Base-by-base conservation (phyloP, 2,329 filamentous ascomycete genomes). In the Fusarium fujikuroi region DNA sequence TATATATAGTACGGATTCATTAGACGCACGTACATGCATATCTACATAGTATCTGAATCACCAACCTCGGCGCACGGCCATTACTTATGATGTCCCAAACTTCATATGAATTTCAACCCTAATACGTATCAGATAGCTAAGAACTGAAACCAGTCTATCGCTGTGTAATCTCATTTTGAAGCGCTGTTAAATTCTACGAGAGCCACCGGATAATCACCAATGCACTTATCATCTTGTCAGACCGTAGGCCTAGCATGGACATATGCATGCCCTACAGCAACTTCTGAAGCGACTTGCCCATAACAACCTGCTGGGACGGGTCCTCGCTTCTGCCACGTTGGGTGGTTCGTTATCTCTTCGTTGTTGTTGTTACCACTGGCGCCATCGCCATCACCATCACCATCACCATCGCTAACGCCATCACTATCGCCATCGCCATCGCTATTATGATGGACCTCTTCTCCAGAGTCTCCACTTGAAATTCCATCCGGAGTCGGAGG, bases 121-220 rank as follows among this genome's bases (percentile, higher is more conserved):
- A 7, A 46, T 63, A 21, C 14, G 21, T 30, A 66, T 49, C 49
- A 66, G 15, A 37, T 66, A 43, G 25, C 34, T 19, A 37, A 66
- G n/a, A 44, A 44, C 34, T 66, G 18, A 39, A 43, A 58, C 32
- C 30, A 23, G n/a, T 50, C 16, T 59, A 66, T 43, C 63, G 63
- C 50, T 60, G n/a, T 40, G 32, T 28, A 40, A 54, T n/a, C 28
- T 40, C 34, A 40, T 54, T 40, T 54, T 34, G 50, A 40, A 9
- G 7, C 50, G 50, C 50, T 54, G 39, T 30, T 18, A 14, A 37
- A 28, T 28, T 21, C 32, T 37, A 11, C 23, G 25, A 53, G 23
- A 28, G 16, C 34, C 34, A n/a, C 30, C 7, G 19, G 7, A 40
- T 30, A 39, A 54, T n/a, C 50, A 53, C 39, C 50, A 39, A n/a